These are phyloP conservation scores for Paxillus involutus DNA, from an alignment of 768 basidiomycete genomes.

Conservation along the genomic window DNA sequence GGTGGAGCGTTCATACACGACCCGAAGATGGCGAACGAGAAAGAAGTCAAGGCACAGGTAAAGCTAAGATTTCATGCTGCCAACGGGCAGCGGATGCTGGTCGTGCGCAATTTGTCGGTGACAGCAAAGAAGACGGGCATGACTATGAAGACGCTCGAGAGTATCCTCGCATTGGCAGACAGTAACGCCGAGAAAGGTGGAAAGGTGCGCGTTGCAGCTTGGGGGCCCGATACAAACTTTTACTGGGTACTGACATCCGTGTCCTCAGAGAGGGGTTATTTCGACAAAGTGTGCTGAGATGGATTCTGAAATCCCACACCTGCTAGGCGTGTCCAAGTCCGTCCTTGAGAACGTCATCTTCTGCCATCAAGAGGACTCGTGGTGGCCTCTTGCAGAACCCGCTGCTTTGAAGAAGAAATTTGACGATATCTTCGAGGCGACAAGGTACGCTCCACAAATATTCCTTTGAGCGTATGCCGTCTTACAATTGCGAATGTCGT, in stretches of 20 bases:
- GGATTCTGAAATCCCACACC: conserved; percentile 89
- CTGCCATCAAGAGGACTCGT: conserved; percentile 98
- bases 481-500: background rate
- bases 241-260: background rate
- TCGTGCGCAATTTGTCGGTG: conserved; percentile 87
- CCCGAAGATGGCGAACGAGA: conserved; percentile 99
- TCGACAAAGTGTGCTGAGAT: conserved; percentile 98
- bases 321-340: conserved; percentile 96
- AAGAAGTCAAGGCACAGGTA: conserved; percentile 98
- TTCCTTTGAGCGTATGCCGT: background rate
- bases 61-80: conserved; percentile 90
- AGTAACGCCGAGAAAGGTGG: conserved; percentile 62
- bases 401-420: conserved; percentile 96
- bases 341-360: conserved; percentile 99
- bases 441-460: conserved; percentile 53
- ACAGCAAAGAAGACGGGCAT: conserved; percentile 90
- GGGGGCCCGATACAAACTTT: background rate
- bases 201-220: conserved; percentile 52
- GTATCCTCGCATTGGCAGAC: conserved; percentile 76
- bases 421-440: conserved; percentile 99
- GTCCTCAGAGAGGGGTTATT: conserved; percentile 72
- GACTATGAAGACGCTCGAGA: conserved; percentile 98
- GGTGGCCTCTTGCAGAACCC: conserved; percentile 95
- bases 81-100: conserved; percentile 88
- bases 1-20: conserved; percentile 99